A percentile compares a stretch with the other conserved stretches of the same genome.
Evolutionary conservation across 441 rosid species (phyloP).

Genomic region (Adansonia grandidieri): DNA sequence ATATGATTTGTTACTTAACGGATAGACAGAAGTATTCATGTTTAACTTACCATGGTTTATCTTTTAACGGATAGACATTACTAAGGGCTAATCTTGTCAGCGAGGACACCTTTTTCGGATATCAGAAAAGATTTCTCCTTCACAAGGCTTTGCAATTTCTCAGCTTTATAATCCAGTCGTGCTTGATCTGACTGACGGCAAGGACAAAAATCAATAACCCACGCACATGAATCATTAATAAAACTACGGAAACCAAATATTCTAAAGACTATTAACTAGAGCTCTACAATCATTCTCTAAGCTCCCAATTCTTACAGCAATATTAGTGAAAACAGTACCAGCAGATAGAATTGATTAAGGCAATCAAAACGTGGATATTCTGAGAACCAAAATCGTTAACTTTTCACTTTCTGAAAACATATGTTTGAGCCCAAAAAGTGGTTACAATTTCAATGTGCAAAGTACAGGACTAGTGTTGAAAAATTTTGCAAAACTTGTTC

Average conservation of each 20-base stretch:
- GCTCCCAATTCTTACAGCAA: not conserved
- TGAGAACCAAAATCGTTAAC: not conserved
- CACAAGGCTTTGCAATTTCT: constrained; percentile 72
- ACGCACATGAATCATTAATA: not conserved
- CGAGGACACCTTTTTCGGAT: constrained; percentile 74
- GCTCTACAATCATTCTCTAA: not conserved
- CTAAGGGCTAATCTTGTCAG: constrained; percentile 73
- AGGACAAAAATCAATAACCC: constrained; percentile 18
- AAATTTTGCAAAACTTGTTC: not conserved
- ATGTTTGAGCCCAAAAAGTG: not conserved
- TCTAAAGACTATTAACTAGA: not conserved
- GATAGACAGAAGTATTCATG: constrained; percentile 1
- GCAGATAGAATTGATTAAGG: not conserved
- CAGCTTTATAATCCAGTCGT: constrained; percentile 59
- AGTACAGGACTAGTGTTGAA: not conserved
- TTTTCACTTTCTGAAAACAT: not conserved
- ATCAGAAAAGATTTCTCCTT: constrained; percentile 68
- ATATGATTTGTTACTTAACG: not conserved
- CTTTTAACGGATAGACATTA: constrained; percentile 48
- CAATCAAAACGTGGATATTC: not conserved
- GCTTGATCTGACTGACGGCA: constrained; percentile 54
- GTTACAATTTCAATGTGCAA: not conserved
- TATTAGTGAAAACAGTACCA: not conserved
- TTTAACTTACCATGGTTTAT: constrained; percentile 51
- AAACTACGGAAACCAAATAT: not conserved